These are phyloP conservation scores for Eucalyptus coolabah DNA, from an alignment of 345 rosid species.

Conservation along the genomic window DNA sequence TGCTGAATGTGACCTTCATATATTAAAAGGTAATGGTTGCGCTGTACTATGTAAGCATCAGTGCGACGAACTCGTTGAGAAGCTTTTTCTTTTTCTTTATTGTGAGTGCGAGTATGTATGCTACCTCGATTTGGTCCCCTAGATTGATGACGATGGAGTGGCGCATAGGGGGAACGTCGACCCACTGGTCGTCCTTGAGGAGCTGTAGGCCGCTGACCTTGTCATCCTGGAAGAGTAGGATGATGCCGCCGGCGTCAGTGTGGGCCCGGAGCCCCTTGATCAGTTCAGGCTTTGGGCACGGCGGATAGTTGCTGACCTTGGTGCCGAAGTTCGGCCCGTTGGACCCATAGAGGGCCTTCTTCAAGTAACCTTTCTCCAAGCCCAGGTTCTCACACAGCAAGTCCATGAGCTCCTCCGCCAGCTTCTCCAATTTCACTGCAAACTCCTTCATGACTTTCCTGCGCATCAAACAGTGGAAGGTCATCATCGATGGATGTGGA, in stretches of 20 bases:
- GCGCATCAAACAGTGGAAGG: background rate
- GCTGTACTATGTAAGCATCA: background rate
- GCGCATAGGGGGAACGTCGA: conserved; percentile 89
- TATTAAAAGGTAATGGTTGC: background rate
- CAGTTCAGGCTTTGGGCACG: conserved; percentile 81
- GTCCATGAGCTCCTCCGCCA: conserved; percentile 76
- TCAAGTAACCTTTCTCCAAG: conserved; percentile 67
- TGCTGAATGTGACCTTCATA: background rate
- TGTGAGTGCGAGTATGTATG: background rate
- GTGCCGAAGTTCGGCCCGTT: conserved; percentile 84
- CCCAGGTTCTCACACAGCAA: conserved; percentile 83
- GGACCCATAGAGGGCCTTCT: conserved; percentile 50
- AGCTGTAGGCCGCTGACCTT: conserved; percentile 93
- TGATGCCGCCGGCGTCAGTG: conserved; percentile 95
- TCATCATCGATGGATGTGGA: background rate
- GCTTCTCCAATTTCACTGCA: conserved; percentile 50
- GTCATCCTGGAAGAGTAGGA: conserved; percentile 80
- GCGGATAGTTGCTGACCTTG: conserved; percentile 92
- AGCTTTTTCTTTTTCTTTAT: too few relatives aligned
- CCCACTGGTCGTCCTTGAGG: conserved; percentile 77
- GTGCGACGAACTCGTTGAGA: background rate
- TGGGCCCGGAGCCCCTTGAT: conserved; percentile 92
- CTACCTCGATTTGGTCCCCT: conserved; percentile 90
- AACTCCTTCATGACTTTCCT: conserved; percentile 76
- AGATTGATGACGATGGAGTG: conserved; percentile 90